Evolutionary conservation across 257 asterid species (phyloP).

Genomic region (Solanum arcanum): DNA sequence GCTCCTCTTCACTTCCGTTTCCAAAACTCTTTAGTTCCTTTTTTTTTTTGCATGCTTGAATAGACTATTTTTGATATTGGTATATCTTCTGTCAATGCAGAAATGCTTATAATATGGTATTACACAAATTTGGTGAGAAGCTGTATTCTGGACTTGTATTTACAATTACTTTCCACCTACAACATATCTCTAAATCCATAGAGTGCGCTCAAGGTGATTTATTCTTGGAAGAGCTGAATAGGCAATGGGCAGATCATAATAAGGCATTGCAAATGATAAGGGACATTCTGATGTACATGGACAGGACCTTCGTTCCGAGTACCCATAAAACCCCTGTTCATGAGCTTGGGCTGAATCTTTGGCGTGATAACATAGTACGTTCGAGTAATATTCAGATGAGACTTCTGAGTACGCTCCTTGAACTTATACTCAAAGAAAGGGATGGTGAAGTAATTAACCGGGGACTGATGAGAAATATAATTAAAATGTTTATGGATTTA

Average conservation of each 20-base stretch:
- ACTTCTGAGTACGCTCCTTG: conserved; percentile 68
- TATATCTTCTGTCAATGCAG: conserved; percentile 28
- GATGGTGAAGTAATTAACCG: conserved; percentile 78
- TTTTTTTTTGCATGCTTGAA: background rate
- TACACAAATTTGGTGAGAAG: conserved; percentile 80
- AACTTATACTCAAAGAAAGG: conserved; percentile 54
- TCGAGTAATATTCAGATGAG: conserved; percentile 56
- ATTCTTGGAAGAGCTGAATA: conserved; percentile 73
- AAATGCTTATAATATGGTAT: conserved; percentile 78
- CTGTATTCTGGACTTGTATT: conserved; percentile 73
- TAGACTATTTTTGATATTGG: conserved; percentile 10
- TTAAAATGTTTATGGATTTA: conserved; percentile 77
- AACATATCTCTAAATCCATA: conserved; percentile 52
- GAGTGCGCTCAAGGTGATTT: conserved; percentile 69
- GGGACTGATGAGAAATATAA: conserved; percentile 75
- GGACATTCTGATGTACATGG: conserved; percentile 89
- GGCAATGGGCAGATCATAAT: conserved; percentile 78
- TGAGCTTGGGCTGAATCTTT: conserved; percentile 86
- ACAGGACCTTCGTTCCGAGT: conserved; percentile 66
- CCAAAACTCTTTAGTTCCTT: background rate
- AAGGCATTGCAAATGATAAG: conserved; percentile 80
- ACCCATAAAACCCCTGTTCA: conserved; percentile 58
- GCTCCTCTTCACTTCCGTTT: background rate
- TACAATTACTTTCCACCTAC: conserved; percentile 74
- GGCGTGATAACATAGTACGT: conserved; percentile 77